Conservation (phyloP, 257 asterid species). For the Nicotiana benthamiana region DNA sequence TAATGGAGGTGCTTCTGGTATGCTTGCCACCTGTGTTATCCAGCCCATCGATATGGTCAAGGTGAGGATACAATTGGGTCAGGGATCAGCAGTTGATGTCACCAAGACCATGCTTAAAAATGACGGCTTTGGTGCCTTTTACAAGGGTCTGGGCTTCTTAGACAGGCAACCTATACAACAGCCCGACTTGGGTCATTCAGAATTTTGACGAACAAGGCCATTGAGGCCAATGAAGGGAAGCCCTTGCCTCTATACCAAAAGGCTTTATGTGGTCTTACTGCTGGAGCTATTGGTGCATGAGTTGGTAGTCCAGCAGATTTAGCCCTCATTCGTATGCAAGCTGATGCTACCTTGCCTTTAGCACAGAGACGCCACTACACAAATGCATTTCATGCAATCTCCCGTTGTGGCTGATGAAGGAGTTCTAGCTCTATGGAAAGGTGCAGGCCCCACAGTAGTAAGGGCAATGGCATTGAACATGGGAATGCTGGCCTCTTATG, state of each 20-base stretch:
- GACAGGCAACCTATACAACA: too few relatives aligned
- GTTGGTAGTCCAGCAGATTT: slow-evolving; percentile 94
- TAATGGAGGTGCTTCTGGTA: slow-evolving; percentile 89
- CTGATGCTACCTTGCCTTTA: slow-evolving; percentile 84
- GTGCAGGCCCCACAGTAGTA: slow-evolving; percentile 97
- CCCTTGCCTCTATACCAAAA: slow-evolving; percentile 88
- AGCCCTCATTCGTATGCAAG: slow-evolving; percentile 98
- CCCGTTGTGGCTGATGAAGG: slow-evolving; percentile 79
- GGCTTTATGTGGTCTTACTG: slow-evolving; percentile 92
- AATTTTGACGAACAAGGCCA: slow-evolving; percentile 78
- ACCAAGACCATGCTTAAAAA: too few relatives aligned
- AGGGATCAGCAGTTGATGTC: too few relatives aligned
- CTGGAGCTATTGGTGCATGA: slow-evolving; percentile 93
- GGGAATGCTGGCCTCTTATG: slow-evolving; percentile 99
- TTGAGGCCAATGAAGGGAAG: slow-evolving; percentile 89
- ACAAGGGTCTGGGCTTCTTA: too few relatives aligned
- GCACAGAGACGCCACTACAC: slow-evolving; percentile 82
- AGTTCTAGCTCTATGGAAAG: slow-evolving; percentile 88
- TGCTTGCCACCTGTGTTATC: too few relatives aligned
- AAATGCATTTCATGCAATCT: slow-evolving; percentile 83
- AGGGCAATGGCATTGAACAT: slow-evolving; percentile 98
- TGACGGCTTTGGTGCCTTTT: too few relatives aligned
- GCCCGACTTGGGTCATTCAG: too few relatives aligned
- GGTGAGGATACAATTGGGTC: too few relatives aligned
- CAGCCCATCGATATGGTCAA: too few relatives aligned